Base-by-base conservation (phyloP, 2,329 filamentous ascomycete genomes). In the Phyllosticta citriasiana region DNA sequence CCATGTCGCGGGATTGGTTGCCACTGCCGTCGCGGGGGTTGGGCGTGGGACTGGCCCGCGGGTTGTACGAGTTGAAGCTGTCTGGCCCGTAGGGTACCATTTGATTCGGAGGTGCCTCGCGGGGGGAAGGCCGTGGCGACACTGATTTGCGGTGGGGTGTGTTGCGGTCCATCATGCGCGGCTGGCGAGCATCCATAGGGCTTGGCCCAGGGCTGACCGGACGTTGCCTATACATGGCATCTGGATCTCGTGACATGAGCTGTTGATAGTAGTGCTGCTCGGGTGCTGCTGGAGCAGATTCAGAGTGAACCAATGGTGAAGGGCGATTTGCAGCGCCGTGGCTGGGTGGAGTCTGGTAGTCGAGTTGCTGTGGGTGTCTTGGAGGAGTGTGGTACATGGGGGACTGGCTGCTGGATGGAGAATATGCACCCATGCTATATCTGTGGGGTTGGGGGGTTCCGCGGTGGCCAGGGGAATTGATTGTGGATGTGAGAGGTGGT, bases 11-110 rank as follows among this genome's bases (percentile, higher is more conserved):
- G 2, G 27, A 19, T 16, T 1, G 67, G 63, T 70, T 51, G 40
- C 40, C 24, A 16, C 22, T 40, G 55, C 19, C 27, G 30, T 16
- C n/a, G 9, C 40, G 55, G 2, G 57, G 54, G 51, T 71, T 73
- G 8, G 74, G 71, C 62, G 77, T 73, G 69, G 47, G 5, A 75
- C 65, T 66, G 71, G 67, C 51, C 9, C 55, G 55, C 0, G 88
- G 87, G 64, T 92, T 92, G 65, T 90, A 79, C 0, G 83, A 80
- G 67, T 91, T 85, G 69, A 90, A 92, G 35, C 84, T 87, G 69
- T 92, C 89, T 0, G 89, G 89, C 0, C 85, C 84, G 67, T 90
- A 93, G 0, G 88, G 88, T 4, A 47, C 3, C 88, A 74, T 16
- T 80, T 82, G 1, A 86, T 88, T 4, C 83, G 67, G 57, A 82